Evolutionary conservation across 2,329 filamentous ascomycete genomes (phyloP).

Genomic region (Lachnellula suecica): DNA sequence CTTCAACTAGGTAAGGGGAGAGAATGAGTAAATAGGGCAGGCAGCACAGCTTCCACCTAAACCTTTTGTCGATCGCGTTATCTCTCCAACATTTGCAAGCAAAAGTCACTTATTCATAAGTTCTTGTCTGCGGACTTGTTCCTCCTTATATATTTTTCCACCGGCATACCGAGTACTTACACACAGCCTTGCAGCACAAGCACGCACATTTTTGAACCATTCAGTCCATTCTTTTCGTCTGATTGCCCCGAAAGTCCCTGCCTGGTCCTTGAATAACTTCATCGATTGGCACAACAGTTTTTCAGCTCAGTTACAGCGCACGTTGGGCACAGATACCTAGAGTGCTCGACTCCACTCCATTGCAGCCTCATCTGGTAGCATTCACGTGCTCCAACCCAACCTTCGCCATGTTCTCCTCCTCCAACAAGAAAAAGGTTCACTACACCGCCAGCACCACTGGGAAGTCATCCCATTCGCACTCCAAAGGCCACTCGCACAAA

Average conservation of each 20-base stretch:
- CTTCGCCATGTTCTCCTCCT: constrained; percentile 20
- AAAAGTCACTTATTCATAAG: background rate
- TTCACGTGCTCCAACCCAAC: constrained; percentile 4
- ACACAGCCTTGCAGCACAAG: constrained; percentile 1
- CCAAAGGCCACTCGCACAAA: constrained; percentile 11
- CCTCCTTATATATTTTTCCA: background rate
- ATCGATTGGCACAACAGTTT: background rate
- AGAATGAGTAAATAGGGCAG: constrained; percentile 1
- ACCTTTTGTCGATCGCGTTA: background rate
- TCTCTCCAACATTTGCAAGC: background rate
- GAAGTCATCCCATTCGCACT: constrained; percentile 3
- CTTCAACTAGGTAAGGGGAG: background rate
- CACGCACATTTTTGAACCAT: background rate
- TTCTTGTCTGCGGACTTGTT: background rate
- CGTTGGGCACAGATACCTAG: background rate
- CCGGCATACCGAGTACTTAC: background rate
- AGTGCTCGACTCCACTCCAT: background rate
- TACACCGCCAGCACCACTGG: constrained; percentile 24
- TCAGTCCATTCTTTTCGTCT: background rate
- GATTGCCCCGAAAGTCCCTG: background rate
- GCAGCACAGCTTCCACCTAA: constrained; percentile 1
- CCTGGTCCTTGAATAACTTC: background rate
- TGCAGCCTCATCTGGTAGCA: background rate
- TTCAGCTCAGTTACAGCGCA: background rate
- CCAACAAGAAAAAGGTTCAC: constrained; percentile 26